A percentile compares a stretch with the other conserved stretches of the same genome.
These are phyloP conservation scores for Solanum neorickii DNA, from an alignment of 257 asterid genomes.

Conservation along the genomic window DNA sequence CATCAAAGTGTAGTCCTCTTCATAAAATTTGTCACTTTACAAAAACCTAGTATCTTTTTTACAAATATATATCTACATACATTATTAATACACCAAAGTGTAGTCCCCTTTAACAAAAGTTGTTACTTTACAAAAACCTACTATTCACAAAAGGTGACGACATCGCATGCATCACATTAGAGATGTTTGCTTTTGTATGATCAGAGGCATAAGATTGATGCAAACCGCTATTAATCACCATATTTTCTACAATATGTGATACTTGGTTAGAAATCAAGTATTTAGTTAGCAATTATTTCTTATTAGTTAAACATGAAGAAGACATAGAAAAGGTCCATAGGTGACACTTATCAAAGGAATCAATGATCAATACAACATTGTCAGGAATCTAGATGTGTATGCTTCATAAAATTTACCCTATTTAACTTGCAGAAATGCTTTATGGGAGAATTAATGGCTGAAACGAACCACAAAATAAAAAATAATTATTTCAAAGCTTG, in stretches of 20 bases:
- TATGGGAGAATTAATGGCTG: conserved; percentile 4
- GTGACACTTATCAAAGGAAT: conserved; percentile 11
- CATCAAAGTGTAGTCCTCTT: background rate
- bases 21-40: background rate
- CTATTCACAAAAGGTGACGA: background rate
- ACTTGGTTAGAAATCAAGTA: background rate
- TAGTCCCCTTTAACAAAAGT: too few relatives aligned
- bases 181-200: background rate
- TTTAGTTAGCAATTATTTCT: background rate
- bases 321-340: background rate
- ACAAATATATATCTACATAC: too few relatives aligned
- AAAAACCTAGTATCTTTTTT: background rate
- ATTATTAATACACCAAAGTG: too few relatives aligned
- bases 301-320: background rate
- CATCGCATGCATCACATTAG: background rate
- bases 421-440: conserved; percentile 17
- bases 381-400: background rate
- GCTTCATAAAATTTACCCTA: conserved; percentile 11
- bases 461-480: background rate
- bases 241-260: background rate
- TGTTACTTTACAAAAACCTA: too few relatives aligned
- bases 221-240: background rate
- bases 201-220: background rate
- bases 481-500: background rate
- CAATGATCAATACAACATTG: background rate